phyloP scores from a whole-genome alignment of 2,329 filamentous ascomycete genomes.

The Penicillium occitanis region DNA sequence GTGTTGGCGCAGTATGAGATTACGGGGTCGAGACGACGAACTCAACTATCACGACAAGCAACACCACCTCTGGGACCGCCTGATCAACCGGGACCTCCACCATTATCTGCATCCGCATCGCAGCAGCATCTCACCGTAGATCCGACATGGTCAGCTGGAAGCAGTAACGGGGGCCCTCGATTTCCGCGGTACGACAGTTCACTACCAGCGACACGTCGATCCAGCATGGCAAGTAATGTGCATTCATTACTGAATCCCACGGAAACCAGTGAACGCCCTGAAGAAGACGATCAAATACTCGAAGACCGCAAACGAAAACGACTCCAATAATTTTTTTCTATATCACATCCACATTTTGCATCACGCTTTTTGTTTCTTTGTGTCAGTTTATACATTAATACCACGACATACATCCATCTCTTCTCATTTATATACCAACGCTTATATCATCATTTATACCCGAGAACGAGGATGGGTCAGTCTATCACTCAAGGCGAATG shows the following conservation, averaged over 20 bases:
- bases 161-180: constrained; percentile 35
- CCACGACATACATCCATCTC: constrained; percentile 22
- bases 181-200: constrained; percentile 43
- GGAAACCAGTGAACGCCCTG: constrained; percentile 64
- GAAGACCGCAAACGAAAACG: constrained; percentile 65
- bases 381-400: constrained; percentile 5
- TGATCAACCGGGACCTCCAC: constrained; percentile 7
- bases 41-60: constrained; percentile 51
- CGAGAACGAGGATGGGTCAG: constrained; percentile 10
- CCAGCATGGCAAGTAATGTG: constrained; percentile 70
- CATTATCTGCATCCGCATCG: constrained; percentile 14
- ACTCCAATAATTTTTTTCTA: constrained; percentile 42
- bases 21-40: constrained; percentile 52
- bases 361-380: not conserved
- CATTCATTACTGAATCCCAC: constrained; percentile 67
- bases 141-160: constrained; percentile 53
- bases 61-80: constrained; percentile 48
- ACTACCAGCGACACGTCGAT: constrained; percentile 62
- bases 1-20: constrained; percentile 66
- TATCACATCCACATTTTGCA: constrained; percentile 3
- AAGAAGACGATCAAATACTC: constrained; percentile 59
- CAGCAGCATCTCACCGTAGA: constrained; percentile 46
- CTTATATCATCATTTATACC: constrained; percentile 14
- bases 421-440: constrained; percentile 7
- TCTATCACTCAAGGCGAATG: constrained; percentile 17